phyloP scores from a whole-genome alignment of 1,284 basidiomycete genomes.

The Malassezia japonica region DNA sequence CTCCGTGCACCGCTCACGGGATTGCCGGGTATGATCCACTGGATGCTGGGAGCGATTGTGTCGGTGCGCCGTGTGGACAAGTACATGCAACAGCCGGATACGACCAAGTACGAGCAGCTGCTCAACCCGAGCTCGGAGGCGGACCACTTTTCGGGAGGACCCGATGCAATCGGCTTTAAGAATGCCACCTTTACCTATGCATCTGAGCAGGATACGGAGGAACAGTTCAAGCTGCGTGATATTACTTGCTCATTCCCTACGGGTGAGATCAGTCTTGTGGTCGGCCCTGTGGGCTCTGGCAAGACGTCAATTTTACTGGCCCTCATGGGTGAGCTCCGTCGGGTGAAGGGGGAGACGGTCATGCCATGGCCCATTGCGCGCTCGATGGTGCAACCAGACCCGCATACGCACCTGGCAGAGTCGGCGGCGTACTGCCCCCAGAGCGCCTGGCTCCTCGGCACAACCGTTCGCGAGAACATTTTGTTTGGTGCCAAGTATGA shows the following conservation, averaged over 20 bases:
- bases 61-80: slow-evolving; percentile 49
- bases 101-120: slow-evolving; percentile 54
- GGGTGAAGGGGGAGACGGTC: slow-evolving; percentile 52
- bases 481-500: slow-evolving; percentile 75
- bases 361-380: slow-evolving; percentile 53
- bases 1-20: slow-evolving; percentile 38
- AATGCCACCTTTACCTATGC: not conserved
- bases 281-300: slow-evolving; percentile 56
- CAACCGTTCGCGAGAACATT: slow-evolving; percentile 87
- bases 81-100: slow-evolving; percentile 55
- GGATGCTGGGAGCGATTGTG: slow-evolving; percentile 49
- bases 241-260: slow-evolving; percentile 57
- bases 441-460: slow-evolving; percentile 80
- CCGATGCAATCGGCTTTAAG: not conserved
- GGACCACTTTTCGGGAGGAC: no score
- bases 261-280: slow-evolving; percentile 57
- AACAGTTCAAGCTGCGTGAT: slow-evolving; percentile 52
- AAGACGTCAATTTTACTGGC: slow-evolving; percentile 52
- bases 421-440: slow-evolving; percentile 88
- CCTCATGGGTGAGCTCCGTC: slow-evolving; percentile 57
- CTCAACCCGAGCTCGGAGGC: no score
- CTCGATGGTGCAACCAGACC: slow-evolving; percentile 44
- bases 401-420: slow-evolving; percentile 58
- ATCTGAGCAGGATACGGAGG: no score
- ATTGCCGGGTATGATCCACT: slow-evolving; percentile 50